Base-by-base conservation (phyloP, 1,284 basidiomycete genomes). In the Microbotryum intermedium region DNA sequence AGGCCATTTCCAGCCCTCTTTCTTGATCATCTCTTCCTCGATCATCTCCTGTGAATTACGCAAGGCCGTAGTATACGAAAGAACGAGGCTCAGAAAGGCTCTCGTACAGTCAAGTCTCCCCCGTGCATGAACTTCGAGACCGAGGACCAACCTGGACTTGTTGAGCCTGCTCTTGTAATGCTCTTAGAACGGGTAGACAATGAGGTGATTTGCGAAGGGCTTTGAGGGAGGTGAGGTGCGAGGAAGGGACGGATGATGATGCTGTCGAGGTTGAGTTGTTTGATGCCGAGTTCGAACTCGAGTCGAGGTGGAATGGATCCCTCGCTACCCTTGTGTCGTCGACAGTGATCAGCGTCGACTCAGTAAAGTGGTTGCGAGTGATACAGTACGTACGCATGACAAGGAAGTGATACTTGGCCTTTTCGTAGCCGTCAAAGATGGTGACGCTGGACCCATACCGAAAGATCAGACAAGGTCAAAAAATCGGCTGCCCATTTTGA, bases 371-470 rank as follows among this genome's bases (percentile, higher is more conserved):
- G 25, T 21, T 50, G 55, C n/a, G 23, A 56, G 58, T 8, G 59
- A 50, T 62, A 30, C 42, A 20, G 6, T 29, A 60, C 53, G 39
- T 13, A 64, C 57, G 64, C 30, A 63, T 48, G 23, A 61, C 50
- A 16, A 69, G 53, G 20, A 68, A 57, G 47, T 64, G 63, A 28
- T 54, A 63, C 16, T 65, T 64, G 1, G 71, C 74, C 66, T 97
- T 97, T 8, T 88, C 88, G 72, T 81, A 95, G 21, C 79, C 82
- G 76, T 97, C 92, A 71, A 85, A 90, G 55, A 97, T 80, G 4
- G 86, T 87, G 46, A 92, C 69, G 1, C 84, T 83, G 54, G 10
- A 21, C 18, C 10, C 10, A 47, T n/a, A n/a, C n/a, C n/a, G n/a
- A n/a, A n/a, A n/a, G n/a, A n/a, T n/a, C n/a, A n/a, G n/a, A n/a